These are phyloP conservation scores for Starmerella tilneyi DNA, from an alignment of 805 yeast species.

Conservation along the genomic window DNA sequence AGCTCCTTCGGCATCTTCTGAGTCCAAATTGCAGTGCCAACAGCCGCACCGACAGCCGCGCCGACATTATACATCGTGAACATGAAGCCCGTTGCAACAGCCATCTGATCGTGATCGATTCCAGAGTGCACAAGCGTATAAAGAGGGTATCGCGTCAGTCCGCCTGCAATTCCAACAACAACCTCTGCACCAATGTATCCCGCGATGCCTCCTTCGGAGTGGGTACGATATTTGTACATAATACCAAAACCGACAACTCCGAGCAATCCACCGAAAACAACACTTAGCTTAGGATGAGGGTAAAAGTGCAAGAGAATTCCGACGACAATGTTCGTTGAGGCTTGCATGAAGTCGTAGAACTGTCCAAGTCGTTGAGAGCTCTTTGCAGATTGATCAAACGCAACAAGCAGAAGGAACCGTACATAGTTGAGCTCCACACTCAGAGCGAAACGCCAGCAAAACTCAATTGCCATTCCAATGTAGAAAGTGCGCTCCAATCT, in stretches of 20 bases:
- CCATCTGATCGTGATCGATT: constrained; percentile 55
- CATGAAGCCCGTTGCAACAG: constrained; percentile 48
- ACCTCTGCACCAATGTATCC: constrained; percentile 60
- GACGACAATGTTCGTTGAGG: constrained; percentile 47
- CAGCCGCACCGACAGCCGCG: constrained; percentile 49
- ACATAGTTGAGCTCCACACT: constrained; percentile 59
- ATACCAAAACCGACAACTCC: constrained; percentile 57
- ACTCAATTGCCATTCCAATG: constrained; percentile 51
- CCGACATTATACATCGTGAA: constrained; percentile 54
- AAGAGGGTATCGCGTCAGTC: constrained; percentile 57
- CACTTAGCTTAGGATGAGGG: constrained; percentile 49
- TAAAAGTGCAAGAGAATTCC: constrained; percentile 44
- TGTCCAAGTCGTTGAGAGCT: constrained; percentile 61
- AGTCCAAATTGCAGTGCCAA: constrained; percentile 69
- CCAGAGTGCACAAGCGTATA: constrained; percentile 52
- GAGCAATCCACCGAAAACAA: constrained; percentile 45
- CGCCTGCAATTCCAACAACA: constrained; percentile 62
- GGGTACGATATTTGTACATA: constrained; percentile 46
- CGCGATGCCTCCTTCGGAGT: constrained; percentile 33
- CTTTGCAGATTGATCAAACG: constrained; percentile 45
- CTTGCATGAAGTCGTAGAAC: constrained; percentile 55
- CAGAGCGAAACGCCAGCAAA: constrained; percentile 51
- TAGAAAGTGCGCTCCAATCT: constrained; percentile 55
- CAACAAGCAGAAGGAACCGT: constrained; percentile 57
- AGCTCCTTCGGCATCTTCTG: constrained; percentile 43